Percentiles rank a stretch among this genome's conserved stretches.
These are phyloP conservation scores for Auxenochlorella pyrenoidosa DNA, from an alignment of 139 green algal species.

Conservation along the genomic window DNA sequence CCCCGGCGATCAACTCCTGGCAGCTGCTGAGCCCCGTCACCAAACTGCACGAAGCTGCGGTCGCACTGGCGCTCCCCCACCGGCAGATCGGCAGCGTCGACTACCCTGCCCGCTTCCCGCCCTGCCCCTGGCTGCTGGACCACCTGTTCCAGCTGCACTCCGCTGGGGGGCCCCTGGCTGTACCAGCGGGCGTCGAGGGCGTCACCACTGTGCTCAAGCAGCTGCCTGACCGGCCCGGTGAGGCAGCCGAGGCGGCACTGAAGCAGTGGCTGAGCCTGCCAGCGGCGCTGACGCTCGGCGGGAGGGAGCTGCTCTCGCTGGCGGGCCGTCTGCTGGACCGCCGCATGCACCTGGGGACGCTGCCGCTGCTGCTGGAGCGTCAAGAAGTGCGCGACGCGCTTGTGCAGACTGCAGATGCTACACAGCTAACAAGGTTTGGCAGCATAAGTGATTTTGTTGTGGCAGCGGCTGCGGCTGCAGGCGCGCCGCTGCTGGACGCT, in stretches of 20 bases:
- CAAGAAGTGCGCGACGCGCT: not conserved
- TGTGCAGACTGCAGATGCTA: not conserved
- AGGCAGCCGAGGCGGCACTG: not conserved
- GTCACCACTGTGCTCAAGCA: not conserved
- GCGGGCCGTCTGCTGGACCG: not conserved
- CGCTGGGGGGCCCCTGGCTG: not conserved
- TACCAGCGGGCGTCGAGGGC: not conserved
- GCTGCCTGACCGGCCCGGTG: not conserved
- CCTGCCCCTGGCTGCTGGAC: conserved; percentile 2
- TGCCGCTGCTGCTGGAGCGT: not conserved
- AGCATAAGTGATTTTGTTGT: not conserved
- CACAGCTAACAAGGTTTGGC: too few relatives aligned
- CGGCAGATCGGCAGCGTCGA: not conserved
- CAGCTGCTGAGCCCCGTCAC: not conserved
- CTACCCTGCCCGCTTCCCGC: not conserved
- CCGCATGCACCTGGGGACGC: not conserved
- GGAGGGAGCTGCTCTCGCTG: not conserved
- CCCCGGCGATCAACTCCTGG: not conserved
- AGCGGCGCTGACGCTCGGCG: not conserved
- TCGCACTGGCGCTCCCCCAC: not conserved
- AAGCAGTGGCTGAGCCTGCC: not conserved
- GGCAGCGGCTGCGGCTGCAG: not conserved
- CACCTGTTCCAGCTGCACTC: not conserved
- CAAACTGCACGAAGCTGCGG: not conserved
- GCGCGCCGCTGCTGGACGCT: not conserved